Percentiles rank a stretch among this genome's conserved stretches.
Conservation (phyloP, 169 alveolate genomes). For the Eimeria falciformis region DNA sequence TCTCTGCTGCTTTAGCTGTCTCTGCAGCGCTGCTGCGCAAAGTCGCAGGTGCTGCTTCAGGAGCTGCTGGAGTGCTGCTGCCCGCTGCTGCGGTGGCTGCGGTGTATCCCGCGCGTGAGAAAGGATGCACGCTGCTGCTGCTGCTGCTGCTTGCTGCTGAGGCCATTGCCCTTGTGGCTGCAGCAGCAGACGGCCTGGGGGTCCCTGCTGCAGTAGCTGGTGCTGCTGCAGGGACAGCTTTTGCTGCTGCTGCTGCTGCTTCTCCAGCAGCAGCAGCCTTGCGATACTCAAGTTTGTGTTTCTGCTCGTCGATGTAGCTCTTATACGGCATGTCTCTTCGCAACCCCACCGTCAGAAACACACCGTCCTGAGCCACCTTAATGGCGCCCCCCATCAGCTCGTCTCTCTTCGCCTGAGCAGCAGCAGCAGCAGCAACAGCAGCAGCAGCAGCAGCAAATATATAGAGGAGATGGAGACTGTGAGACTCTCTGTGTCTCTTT, state of each 20-base stretch:
- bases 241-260: conserved; percentile 1
- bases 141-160: neutral
- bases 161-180: neutral
- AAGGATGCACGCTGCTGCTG: conserved; percentile 22
- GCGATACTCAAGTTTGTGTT: neutral
- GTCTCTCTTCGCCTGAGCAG: conserved; percentile 37
- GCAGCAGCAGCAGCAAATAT: neutral
- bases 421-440: neutral
- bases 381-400: conserved; percentile 59
- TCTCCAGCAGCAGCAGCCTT: conserved; percentile 50
- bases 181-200: neutral
- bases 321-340: neutral
- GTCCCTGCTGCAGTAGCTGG: neutral
- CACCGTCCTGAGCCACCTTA: conserved; percentile 54
- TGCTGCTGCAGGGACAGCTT: neutral
- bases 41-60: neutral
- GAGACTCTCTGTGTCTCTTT: too few relatives aligned
- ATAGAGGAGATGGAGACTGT: too few relatives aligned
- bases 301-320: conserved; percentile 50
- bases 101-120: neutral
- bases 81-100: neutral
- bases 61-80: neutral
- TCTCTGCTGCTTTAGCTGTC: neutral
- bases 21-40: neutral
- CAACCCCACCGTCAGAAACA: conserved; percentile 41